A percentile compares a stretch with the other conserved stretches of the same genome.
phyloP scores from a whole-genome alignment of 257 asterid genomes.

The Solanum clarkiae region DNA sequence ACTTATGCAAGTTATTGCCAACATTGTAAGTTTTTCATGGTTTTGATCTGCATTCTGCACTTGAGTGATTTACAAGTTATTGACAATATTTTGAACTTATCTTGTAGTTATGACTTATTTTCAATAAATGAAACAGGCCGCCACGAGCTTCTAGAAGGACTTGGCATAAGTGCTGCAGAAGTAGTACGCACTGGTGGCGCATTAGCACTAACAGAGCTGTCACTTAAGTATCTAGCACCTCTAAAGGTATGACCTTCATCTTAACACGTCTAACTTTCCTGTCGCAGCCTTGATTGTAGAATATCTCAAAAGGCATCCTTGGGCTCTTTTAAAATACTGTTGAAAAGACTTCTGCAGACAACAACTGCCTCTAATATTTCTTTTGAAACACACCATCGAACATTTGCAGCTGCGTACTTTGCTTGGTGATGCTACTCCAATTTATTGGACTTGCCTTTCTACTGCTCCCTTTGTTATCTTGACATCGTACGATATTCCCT shows the following conservation, averaged over 20 bases:
- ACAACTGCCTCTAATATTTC: not conserved
- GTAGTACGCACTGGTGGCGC: constrained; percentile 60
- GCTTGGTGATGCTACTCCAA: not conserved
- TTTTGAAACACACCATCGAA: not conserved
- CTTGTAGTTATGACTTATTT: not conserved
- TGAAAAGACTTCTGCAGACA: not conserved
- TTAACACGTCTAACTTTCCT: not conserved
- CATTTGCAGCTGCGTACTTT: not conserved
- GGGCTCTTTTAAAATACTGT: not conserved
- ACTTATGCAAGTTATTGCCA: constrained; percentile 84
- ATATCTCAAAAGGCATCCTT: not conserved
- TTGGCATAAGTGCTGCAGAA: constrained; percentile 62
- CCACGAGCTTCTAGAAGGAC: constrained; percentile 62
- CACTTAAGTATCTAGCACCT: constrained; percentile 77
- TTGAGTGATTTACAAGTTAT: not conserved
- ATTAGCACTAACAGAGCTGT: constrained; percentile 61
- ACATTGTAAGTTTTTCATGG: constrained; percentile 47
- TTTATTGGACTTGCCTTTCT: not conserved
- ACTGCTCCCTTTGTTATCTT: not conserved
- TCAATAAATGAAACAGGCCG: constrained; percentile 43
- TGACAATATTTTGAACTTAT: not conserved
- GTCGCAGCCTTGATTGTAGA: too few species aligned
- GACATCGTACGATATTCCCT: not conserved
- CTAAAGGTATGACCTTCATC: constrained; percentile 43
- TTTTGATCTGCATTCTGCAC: not conserved